These are phyloP conservation scores for Russula abietina DNA, from an alignment of 768 basidiomycete genomes.

Conservation along the genomic window DNA sequence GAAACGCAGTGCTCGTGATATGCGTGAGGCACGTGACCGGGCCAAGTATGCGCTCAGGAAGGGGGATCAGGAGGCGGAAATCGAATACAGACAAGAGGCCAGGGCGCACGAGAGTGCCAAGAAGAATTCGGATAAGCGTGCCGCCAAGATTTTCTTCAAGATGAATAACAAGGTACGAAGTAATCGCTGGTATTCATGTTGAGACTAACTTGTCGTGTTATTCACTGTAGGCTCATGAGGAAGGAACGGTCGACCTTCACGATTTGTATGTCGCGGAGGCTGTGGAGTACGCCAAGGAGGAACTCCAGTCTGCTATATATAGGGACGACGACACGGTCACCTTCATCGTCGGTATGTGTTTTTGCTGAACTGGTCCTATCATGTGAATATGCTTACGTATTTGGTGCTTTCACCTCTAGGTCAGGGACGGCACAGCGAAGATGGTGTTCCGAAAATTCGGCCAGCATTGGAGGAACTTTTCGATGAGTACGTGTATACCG, in stretches of 20 bases:
- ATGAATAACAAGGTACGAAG: slow-evolving; percentile 16
- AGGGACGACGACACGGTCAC: background rate
- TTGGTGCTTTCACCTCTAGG: background rate
- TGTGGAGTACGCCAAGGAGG: slow-evolving; percentile 1
- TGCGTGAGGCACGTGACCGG: background rate
- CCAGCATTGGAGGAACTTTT: slow-evolving; percentile 8
- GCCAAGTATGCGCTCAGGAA: slow-evolving; percentile 1
- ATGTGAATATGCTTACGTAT: background rate
- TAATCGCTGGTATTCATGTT: background rate
- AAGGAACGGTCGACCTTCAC: slow-evolving; percentile 15
- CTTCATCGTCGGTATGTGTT: slow-evolving; percentile 14
- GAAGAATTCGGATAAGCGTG: background rate
- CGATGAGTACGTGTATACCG: slow-evolving; percentile 7
- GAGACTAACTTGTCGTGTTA: background rate
- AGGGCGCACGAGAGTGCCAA: background rate
- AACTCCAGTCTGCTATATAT: background rate
- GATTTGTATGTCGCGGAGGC: slow-evolving; percentile 12
- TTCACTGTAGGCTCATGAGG: background rate
- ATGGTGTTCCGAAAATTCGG: slow-evolving; percentile 5
- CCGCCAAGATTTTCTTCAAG: slow-evolving; percentile 1
- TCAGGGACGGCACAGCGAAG: slow-evolving; percentile 1
- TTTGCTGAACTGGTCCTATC: background rate
- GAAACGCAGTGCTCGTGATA: background rate
- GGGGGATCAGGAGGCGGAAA: background rate
- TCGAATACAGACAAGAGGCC: background rate